Evolutionary conservation across 202 grass and related monocot species (phyloP).

Genomic region (Brachypodium distachyon): DNA sequence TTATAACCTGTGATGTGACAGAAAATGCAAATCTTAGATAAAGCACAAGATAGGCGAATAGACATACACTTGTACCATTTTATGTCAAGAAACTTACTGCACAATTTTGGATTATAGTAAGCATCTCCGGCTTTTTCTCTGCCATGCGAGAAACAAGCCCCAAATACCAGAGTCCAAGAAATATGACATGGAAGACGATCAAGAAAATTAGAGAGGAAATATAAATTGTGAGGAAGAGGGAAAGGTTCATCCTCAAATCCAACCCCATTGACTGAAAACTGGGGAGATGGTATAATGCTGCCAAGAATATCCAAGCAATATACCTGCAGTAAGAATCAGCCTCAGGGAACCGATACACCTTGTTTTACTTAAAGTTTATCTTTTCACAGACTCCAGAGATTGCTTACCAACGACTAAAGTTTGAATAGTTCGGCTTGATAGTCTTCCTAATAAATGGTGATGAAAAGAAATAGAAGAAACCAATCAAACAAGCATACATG

Average conservation of each 20-base stretch:
- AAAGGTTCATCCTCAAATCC: slow-evolving; percentile 97
- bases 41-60: background rate
- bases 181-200: slow-evolving; percentile 84
- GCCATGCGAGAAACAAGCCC: slow-evolving; percentile 86
- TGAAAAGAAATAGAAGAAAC: slow-evolving; percentile 99
- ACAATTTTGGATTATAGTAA: slow-evolving; percentile 95
- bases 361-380: background rate
- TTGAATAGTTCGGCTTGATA: slow-evolving; percentile 90
- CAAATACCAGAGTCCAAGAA: slow-evolving; percentile 92
- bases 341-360: slow-evolving; percentile 19
- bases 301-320: slow-evolving; percentile 97
- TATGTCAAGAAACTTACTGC: slow-evolving; percentile 52
- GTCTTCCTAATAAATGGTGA: slow-evolving; percentile 96
- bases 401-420: slow-evolving; percentile 91
- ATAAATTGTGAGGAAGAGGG: slow-evolving; percentile 87
- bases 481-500: slow-evolving; percentile 95
- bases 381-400: background rate
- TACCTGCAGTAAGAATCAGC: slow-evolving; percentile 58
- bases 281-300: slow-evolving; percentile 94
- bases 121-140: slow-evolving; percentile 79
- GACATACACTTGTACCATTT: background rate
- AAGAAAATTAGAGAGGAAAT: slow-evolving; percentile 87
- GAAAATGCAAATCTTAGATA: background rate
- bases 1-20: slow-evolving; percentile 67
- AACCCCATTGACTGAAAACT: slow-evolving; percentile 98